Conservation (phyloP, 2,329 filamentous ascomycete genomes). For the Penicillium sclerotigenum region DNA sequence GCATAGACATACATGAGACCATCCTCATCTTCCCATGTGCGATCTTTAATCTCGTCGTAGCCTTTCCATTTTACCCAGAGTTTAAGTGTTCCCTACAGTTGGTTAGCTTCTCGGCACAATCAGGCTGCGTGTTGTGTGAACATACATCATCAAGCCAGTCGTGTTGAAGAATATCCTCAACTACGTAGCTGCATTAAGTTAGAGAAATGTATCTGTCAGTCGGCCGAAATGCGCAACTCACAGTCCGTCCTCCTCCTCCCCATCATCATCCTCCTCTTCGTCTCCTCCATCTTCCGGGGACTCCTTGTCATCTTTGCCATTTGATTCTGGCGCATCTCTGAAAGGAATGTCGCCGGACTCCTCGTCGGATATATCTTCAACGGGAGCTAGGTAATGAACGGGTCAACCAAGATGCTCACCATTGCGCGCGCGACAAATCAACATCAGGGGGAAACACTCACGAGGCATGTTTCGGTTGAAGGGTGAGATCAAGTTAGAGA, state of each 20-base stretch:
- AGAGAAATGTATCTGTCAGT: slow-evolving; percentile 10
- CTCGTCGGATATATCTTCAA: slow-evolving; percentile 36
- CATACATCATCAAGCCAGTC: slow-evolving; percentile 36
- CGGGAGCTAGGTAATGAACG: slow-evolving; percentile 23
- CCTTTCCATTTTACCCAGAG: slow-evolving; percentile 50
- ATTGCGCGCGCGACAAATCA: slow-evolving; percentile 8
- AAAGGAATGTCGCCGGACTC: slow-evolving; percentile 42
- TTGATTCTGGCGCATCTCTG: slow-evolving; percentile 28
- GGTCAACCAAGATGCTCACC: slow-evolving; percentile 13
- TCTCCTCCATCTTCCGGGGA: slow-evolving; percentile 15
- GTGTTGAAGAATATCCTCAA: slow-evolving; percentile 42
- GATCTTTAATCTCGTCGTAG: slow-evolving; percentile 43
- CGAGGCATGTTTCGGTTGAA: slow-evolving; percentile 39
- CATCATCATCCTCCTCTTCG: slow-evolving; percentile 18
- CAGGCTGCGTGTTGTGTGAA: background rate
- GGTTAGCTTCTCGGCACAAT: slow-evolving; percentile 15
- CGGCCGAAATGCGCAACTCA: slow-evolving; percentile 23
- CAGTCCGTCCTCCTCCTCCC: slow-evolving; percentile 36
- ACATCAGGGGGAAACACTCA: slow-evolving; percentile 28
- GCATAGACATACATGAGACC: slow-evolving; percentile 38
- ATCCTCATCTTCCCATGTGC: slow-evolving; percentile 47
- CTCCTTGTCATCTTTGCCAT: slow-evolving; percentile 14
- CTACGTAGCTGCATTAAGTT: slow-evolving; percentile 35
- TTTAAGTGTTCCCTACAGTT: slow-evolving; percentile 35
- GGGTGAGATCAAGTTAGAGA: slow-evolving; percentile 23